These are phyloP conservation scores for Populus simonii DNA, from an alignment of 345 rosid species.

Conservation along the genomic window DNA sequence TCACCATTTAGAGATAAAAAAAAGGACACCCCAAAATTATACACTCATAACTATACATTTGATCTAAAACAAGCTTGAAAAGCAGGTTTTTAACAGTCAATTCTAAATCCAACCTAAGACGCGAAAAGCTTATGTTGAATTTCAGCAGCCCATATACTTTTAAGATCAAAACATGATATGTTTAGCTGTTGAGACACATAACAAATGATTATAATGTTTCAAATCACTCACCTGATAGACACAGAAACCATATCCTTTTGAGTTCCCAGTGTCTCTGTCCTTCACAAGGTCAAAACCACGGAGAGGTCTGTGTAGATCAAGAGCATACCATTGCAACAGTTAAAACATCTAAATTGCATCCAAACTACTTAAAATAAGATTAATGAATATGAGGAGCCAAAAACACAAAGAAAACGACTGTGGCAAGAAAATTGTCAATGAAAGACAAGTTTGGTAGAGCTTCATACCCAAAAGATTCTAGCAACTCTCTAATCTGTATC, in stretches of 20 bases:
- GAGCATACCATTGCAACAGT: background rate
- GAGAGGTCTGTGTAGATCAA: slow-evolving; percentile 36
- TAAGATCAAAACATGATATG: background rate
- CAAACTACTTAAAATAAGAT: background rate
- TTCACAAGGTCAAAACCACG: slow-evolving; percentile 85
- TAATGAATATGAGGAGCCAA: background rate
- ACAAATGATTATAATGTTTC: background rate
- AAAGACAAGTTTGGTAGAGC: background rate
- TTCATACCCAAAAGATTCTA: slow-evolving; percentile 34
- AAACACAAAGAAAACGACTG: background rate
- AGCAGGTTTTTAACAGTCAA: background rate
- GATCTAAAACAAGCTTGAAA: background rate
- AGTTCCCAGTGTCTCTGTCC: slow-evolving; percentile 88
- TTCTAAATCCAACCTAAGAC: background rate
- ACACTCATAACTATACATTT: background rate
- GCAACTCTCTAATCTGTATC: slow-evolving; percentile 33
- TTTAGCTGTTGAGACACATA: background rate
- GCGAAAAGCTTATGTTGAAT: background rate
- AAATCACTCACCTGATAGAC: slow-evolving; percentile 49
- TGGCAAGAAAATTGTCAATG: background rate
- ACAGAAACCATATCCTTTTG: slow-evolving; percentile 84
- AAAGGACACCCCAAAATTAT: background rate
- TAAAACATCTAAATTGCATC: background rate
- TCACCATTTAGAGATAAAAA: background rate
- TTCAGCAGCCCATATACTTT: background rate